Evolutionary conservation across 129 eudicot genomes (phyloP), one percentile per base, ranked within the genome.

Genomic region (Glebionis coronaria): DNA sequence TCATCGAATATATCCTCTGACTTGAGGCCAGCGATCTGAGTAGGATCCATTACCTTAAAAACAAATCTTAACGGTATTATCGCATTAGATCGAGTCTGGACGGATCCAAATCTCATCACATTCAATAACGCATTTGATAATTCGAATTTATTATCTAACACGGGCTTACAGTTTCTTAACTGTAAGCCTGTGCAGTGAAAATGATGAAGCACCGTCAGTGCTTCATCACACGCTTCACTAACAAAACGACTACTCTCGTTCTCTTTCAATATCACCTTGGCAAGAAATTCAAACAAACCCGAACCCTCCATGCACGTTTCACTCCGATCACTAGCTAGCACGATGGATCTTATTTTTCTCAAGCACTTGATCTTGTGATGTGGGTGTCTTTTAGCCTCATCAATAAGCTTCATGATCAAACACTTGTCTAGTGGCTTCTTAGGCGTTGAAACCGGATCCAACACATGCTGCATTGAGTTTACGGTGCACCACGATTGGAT

Each of bases 401-500:
- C 29, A 58, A 88, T 23, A 55, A 92, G 82, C 42, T 82, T 86
- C 10, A 49, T 15, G 38, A 93, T 73, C 27, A 74, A 84, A 29
- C 78, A 42, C 28, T 65, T 74, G 46, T 85, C 76, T 15, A 82
- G 57, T 0, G 82, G 69, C 5, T 72, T 74, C 60, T 73, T 80
- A 0, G 95, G 91, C 0, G 96, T 80, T 6, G 95, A 88, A 54
- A 88, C 73, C 3, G 76, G 78, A 14, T 91, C 82, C 18, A 79
- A 19, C 11, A 75, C 83, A 23, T 77, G 59, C 9, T 77, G 59
- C 9, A 77, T 56, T 0, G 88, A 56, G 73, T 84, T 82, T 74
- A 81, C 63, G 25, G 73, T 80, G 78, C 87, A 88, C 98, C 98
- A 93, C 0, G 95, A 80, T 45, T 88, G 95, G 75, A 93, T 93